phyloP scores from a whole-genome alignment of 371 early-diverging fungal species.

The Rhizopus stolonifer region DNA sequence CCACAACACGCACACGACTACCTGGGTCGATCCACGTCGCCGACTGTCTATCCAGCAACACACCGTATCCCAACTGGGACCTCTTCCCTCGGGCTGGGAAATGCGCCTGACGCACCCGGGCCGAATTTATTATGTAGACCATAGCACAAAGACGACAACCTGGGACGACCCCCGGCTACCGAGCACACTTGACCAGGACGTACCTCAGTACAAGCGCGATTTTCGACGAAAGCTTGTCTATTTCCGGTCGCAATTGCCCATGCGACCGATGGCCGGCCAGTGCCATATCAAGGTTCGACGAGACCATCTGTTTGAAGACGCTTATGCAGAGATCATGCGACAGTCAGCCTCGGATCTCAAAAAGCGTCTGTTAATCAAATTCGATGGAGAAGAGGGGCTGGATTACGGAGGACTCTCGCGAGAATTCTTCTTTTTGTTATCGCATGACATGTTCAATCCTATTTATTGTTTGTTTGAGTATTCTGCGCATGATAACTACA shows the following conservation, averaged over 20 bases:
- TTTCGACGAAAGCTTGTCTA: slow-evolving; percentile 95
- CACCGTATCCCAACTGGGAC: slow-evolving; percentile 77
- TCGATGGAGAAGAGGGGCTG: slow-evolving; percentile 97
- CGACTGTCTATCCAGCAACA: slow-evolving; percentile 69
- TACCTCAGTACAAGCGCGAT: slow-evolving; percentile 97
- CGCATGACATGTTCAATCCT: slow-evolving; percentile 99
- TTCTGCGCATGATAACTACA: slow-evolving; percentile 95
- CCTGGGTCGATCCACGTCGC: slow-evolving; percentile 92
- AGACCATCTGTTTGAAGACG: slow-evolving; percentile 89
- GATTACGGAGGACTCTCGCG: slow-evolving; percentile 97
- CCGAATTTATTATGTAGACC: slow-evolving; percentile 92
- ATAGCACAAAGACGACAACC: slow-evolving; percentile 90
- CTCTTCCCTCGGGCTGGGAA: slow-evolving; percentile 95
- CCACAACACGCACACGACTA: slow-evolving; percentile 95
- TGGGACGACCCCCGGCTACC: slow-evolving; percentile 98
- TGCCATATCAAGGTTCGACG: slow-evolving; percentile 90
- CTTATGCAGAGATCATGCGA: slow-evolving; percentile 91
- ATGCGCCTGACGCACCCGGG: slow-evolving; percentile 95
- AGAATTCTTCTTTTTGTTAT: slow-evolving; percentile 96
- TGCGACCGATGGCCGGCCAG: slow-evolving; percentile 90
- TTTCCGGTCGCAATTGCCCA: slow-evolving; percentile 90
- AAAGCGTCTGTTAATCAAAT: slow-evolving; percentile 95
- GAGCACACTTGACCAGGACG: slow-evolving; percentile 88
- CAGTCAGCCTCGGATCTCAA: slow-evolving; percentile 83
- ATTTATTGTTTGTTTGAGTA: slow-evolving; percentile 96